These are phyloP conservation scores for Ceratocystis diversiconidia DNA, from an alignment of 2,329 filamentous ascomycete genomes.

Conservation along the genomic window DNA sequence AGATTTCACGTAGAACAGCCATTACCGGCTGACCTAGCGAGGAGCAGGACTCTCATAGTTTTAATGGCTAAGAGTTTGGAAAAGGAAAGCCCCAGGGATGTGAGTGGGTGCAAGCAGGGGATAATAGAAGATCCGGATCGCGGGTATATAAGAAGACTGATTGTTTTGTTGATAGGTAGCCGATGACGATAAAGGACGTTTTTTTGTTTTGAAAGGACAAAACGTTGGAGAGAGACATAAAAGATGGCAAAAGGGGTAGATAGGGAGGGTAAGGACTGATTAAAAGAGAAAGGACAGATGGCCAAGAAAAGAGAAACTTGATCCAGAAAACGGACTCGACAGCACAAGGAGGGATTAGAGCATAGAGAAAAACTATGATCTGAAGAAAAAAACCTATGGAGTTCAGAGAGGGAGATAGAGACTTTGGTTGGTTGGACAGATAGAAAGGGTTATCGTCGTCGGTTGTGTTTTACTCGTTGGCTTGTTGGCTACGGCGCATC, in stretches of 20 bases:
- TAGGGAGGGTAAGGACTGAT: background rate
- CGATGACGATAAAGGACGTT: conserved; percentile 1
- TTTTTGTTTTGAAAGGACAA: conserved; percentile 4
- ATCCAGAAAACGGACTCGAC: conserved; percentile 3
- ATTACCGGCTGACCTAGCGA: background rate
- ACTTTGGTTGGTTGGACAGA: conserved; percentile 8
- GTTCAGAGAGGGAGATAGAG: conserved; percentile 5
- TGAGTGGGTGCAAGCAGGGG: background rate
- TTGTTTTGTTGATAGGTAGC: background rate
- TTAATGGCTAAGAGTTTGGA: background rate
- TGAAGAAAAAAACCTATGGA: background rate
- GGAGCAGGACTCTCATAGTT: background rate
- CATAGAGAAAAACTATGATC: background rate
- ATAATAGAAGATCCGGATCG: background rate
- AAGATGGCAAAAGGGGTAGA: too few relatives aligned
- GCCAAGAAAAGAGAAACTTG: conserved; percentile 5
- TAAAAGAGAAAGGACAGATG: conserved; percentile 6
- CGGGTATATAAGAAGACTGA: conserved; percentile 5
- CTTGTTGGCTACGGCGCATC: conserved; percentile 79
- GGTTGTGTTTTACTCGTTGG: conserved; percentile 32
- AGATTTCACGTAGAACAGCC: background rate
- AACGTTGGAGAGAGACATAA: background rate
- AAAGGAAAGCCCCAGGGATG: background rate
- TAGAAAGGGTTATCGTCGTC: conserved; percentile 9
- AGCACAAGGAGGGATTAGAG: background rate